Evolutionary conservation across 129 eudicot genomes (phyloP), one percentile per base, ranked within the genome.

Genomic region (Centrapalus pauciflorus): DNA sequence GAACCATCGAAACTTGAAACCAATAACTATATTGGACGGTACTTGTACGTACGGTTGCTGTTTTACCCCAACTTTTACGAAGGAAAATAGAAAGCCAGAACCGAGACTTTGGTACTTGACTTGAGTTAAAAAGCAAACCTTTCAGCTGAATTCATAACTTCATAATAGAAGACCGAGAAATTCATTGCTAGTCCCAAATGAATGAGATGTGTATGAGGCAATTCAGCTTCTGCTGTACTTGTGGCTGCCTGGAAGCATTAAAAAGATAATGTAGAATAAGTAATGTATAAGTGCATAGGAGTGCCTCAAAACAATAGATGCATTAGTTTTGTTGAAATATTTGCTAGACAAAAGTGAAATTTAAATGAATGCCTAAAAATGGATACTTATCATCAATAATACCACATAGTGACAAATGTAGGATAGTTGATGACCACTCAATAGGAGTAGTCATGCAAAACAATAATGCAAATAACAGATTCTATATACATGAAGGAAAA

Each of bases 131-230:
- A 56, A 40, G 20, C 72, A 66, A 48, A 85, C 87, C 83, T 81
- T 79, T 85, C 84, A 40, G 87, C 82, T 17, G 85, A 85, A 56
- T 85, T 85, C 87, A 85, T 69, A 37, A 85, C 79, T 16, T 85
- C 87, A 76, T 81, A 85, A 61, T 85, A 81, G 64, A 85, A 85
- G 58, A 85, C 91, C 10, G 87, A 85, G 77, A 79, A 85, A 76
- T 81, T 85, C 54, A 85, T 33, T 27, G 85, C 87, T 46, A 81
- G 64, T 46, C 91, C 91, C 83, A 81, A 55, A 7, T 87, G 87
- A 37, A 85, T 81, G 11, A 83, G 91, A 43, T 81, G 91, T 23
- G 87, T 85, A 45, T 87, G 76, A 49, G 85, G 76, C 61, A 81
- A 82, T 12, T 85, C 91, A 72, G 84, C 65, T 67, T 85, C 87